Evolutionary conservation across 371 early-diverging fungal genomes (phyloP), one percentile per base, ranked within the genome.

Genomic region (Mortierella sp.): DNA sequence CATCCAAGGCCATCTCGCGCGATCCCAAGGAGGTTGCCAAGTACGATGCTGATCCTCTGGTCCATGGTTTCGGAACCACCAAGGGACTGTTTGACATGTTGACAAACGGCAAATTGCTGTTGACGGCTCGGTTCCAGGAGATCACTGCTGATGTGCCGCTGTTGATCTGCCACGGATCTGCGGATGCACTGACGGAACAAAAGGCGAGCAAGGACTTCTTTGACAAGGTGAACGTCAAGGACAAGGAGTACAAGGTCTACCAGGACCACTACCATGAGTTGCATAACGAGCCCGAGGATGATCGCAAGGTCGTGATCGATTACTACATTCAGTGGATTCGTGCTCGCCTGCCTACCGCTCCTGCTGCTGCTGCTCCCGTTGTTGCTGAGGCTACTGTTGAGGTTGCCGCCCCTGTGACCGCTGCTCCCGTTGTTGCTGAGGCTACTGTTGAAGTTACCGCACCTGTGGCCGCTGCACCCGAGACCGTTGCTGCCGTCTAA

Each of bases 21-120:
- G 90, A 91, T 55, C 53, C 76, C 44, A 71, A 86, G 19, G 87
- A 89, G 76, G 79, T 91, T 2, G 70, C 85, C 66, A 87, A 77
- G n/a, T 92, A 90, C 68, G 71, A 76, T 19, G 63, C 79, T 2
- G 93, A 93, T 71, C 90, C 91, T 19, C 80, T 92, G n/a, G 84
- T 91, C 4, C 90, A 90, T 66, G 78, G 78, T 16, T 77, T 74
- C 39, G 75, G 70, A 16, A 71, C 82, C 1, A 74, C 72, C 39
- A 44, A 65, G 58, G 82, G 82, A 11, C 31, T 77, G 22, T 74
- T 68, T 64, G 82, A 82, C 43, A 82, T 82, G 82, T 52, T 82
- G 70, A 66, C 73, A 19, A 71, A 82, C 34, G 82, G 75, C 24
- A 67, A 82, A 63, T 63, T 66, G 37, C 55, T 82, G 48, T 50